Conservation (phyloP, 768 basidiomycete genomes). For the Leccinum subgranulosum region DNA sequence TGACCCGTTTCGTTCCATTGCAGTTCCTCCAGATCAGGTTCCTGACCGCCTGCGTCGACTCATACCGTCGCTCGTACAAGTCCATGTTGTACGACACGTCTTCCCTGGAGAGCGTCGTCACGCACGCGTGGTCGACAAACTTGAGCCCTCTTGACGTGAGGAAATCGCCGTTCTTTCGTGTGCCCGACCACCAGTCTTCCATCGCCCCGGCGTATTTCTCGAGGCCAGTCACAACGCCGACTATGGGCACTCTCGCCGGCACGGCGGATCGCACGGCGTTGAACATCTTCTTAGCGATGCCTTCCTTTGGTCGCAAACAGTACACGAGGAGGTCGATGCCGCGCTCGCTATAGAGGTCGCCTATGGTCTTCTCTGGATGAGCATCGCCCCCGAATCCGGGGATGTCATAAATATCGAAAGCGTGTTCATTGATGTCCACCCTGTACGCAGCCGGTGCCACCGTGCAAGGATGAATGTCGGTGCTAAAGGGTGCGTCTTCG, state of each 20-base stretch:
- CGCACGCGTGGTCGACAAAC: constrained; percentile 40
- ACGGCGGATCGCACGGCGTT: constrained; percentile 26
- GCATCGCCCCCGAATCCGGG: constrained; percentile 26
- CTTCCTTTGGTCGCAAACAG: constrained; percentile 28
- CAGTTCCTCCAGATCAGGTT: constrained; percentile 30
- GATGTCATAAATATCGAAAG: constrained; percentile 31
- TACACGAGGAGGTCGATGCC: constrained; percentile 32
- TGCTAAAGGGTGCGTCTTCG: constrained; percentile 32
- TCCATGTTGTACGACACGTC: constrained; percentile 33
- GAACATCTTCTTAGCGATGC: constrained; percentile 26
- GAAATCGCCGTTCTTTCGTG: constrained; percentile 29
- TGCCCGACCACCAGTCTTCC: constrained; percentile 34
- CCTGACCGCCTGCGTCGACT: constrained; percentile 23
- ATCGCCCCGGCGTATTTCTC: constrained; percentile 33
- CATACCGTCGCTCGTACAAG: constrained; percentile 31
- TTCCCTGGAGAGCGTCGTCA: constrained; percentile 36
- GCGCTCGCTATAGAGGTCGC: constrained; percentile 29
- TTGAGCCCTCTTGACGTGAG: constrained; percentile 34
- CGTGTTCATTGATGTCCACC: constrained; percentile 28
- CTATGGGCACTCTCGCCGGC: constrained; percentile 36
- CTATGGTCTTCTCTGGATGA: constrained; percentile 23
- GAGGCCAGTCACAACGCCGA: constrained; percentile 35
- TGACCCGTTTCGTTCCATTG: constrained; percentile 28
- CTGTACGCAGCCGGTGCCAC: constrained; percentile 22
- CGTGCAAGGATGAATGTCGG: constrained; percentile 31